Evolutionary conservation across 139 green algal genomes (phyloP), one percentile per base, ranked within the genome.

Genomic region (Coccomyxa sp.): DNA sequence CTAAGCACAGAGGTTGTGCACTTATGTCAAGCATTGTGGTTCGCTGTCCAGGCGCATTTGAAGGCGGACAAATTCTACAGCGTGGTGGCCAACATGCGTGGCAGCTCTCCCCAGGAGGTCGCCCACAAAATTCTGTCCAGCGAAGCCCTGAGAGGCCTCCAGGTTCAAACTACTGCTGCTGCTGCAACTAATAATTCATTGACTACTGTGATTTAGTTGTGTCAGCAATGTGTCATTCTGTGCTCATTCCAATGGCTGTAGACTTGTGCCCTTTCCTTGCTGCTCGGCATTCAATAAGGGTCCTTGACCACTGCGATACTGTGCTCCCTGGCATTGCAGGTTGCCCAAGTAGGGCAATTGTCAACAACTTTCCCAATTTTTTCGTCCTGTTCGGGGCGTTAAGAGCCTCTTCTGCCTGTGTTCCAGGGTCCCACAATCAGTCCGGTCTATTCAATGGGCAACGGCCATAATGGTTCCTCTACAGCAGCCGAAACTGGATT

Each of bases 51-150:
- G 79, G 83, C 83, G 10, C 83, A 87, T 38, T 31, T 87, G 23
- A 83, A 81, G n/a, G 83, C 83, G 13, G 79, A 80, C 15, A 57
- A 82, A 9, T 84, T 66, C 74, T 87, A 84, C 79, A 79, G 25
- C 28, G 96, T 99, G 23, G 94, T 95, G 67, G 93, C 93, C 84
- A 98, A 98, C 92, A 97, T 98, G 94, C 88, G 88, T 1, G 96
- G 94, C 13, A 67, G 88, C 31, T 92, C 79, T 21, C 87, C 93
- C 17, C 88, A 96, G 87, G 92, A 94, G 12, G 93, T 98, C 18
- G 95, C 96, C 13, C n/a, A 79, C 13, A 84, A 82, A 45, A 85
- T 98, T 76, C 83, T 96, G 38, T 4, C 77, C 15, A 81, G 83
- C 58, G 84, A 87, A 28, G 85, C 80, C 13, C 91, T 98, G 67